phyloP scores from a whole-genome alignment of 73 alveolate species.

The Breviolum minutum region DNA sequence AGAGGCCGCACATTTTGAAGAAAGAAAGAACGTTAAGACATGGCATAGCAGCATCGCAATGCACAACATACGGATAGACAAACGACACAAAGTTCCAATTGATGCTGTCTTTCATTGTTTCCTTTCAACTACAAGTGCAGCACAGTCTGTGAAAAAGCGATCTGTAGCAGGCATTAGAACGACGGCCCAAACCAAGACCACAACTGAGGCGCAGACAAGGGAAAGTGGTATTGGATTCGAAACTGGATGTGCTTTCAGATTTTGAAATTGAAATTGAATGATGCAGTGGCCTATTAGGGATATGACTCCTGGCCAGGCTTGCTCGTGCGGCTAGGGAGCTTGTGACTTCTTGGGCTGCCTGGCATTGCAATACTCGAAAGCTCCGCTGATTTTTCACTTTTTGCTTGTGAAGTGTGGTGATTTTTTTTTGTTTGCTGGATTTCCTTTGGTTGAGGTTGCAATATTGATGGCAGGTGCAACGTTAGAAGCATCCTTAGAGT shows the following conservation, averaged over 20 bases:
- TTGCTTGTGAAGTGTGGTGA: too few relatives aligned
- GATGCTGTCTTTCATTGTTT: not conserved
- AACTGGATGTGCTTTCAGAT: not conserved
- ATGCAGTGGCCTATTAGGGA: too few relatives aligned
- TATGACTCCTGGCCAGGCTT: not conserved
- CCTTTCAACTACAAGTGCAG: not conserved
- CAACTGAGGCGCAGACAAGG: not conserved
- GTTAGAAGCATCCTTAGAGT: not conserved
- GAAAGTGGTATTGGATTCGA: not conserved
- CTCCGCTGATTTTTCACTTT: too few relatives aligned
- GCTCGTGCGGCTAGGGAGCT: not conserved
- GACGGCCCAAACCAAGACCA: conserved; percentile 2
- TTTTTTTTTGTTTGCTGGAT: not conserved
- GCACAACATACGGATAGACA: not conserved
- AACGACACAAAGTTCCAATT: not conserved
- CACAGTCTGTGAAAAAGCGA: not conserved
- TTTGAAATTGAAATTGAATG: not conserved
- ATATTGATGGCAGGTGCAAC: not conserved
- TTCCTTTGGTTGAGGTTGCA: not conserved
- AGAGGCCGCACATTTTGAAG: not conserved
- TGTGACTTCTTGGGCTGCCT: not conserved
- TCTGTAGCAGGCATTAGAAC: not conserved
- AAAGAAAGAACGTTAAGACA: not conserved
- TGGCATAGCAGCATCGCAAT: not conserved
- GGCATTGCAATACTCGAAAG: not conserved